Conservation (phyloP, 2,329 filamentous ascomycete genomes). For the Cladosporium halotolerans region DNA sequence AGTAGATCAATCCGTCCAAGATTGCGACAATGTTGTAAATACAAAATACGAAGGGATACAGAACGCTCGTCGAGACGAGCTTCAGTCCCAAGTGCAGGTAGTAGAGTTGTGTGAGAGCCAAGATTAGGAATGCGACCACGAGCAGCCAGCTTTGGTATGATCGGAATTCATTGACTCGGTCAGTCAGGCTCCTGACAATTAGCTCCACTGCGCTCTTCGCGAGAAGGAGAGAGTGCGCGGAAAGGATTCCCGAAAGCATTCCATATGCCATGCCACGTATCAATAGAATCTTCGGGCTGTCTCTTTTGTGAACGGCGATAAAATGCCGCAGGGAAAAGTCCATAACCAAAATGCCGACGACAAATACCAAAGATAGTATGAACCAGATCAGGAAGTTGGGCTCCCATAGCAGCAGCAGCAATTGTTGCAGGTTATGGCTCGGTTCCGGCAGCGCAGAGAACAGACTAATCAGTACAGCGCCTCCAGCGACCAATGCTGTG, state of each 20-base stretch:
- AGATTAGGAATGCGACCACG: slow-evolving; percentile 67
- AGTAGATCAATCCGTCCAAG: slow-evolving; percentile 93
- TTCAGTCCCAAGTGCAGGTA: slow-evolving; percentile 92
- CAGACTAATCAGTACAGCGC: slow-evolving; percentile 84
- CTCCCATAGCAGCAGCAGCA: slow-evolving; percentile 68
- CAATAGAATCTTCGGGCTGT: slow-evolving; percentile 47
- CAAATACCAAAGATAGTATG: slow-evolving; percentile 67
- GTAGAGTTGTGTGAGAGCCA: slow-evolving; percentile 88
- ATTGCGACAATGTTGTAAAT: slow-evolving; percentile 99
- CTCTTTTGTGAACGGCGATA: slow-evolving; percentile 25
- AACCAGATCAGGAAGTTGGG: slow-evolving; percentile 84
- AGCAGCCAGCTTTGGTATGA: slow-evolving; percentile 95
- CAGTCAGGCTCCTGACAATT: slow-evolving; percentile 76
- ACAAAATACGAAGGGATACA: slow-evolving; percentile 97
- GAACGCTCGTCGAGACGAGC: slow-evolving; percentile 86
- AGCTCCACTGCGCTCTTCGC: slow-evolving; percentile 96
- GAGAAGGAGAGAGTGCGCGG: slow-evolving; percentile 84
- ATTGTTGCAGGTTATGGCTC: slow-evolving; percentile 76
- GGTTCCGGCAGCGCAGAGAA: slow-evolving; percentile 94
- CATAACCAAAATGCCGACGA: slow-evolving; percentile 58
- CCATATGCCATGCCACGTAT: slow-evolving; percentile 81
- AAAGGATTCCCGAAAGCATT: slow-evolving; percentile 80
- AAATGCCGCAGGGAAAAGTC: slow-evolving; percentile 43
- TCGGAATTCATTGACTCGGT: slow-evolving; percentile 86
- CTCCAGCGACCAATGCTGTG: slow-evolving; percentile 77